These are phyloP conservation scores for Leccinum solheimii DNA, from an alignment of 1,284 basidiomycete species.

Conservation along the genomic window DNA sequence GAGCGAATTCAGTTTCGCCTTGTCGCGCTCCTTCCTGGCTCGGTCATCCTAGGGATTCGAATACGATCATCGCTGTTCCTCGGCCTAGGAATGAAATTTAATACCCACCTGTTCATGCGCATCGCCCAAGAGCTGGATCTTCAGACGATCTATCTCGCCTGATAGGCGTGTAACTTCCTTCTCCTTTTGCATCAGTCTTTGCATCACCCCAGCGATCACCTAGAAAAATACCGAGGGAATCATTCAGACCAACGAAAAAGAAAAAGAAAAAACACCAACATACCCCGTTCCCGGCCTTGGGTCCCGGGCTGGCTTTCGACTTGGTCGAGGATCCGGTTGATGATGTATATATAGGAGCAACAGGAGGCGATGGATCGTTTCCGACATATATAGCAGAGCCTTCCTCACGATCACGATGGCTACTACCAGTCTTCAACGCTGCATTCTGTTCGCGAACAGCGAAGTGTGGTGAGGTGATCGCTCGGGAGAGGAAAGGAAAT, in stretches of 20 bases:
- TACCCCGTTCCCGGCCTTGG: conserved; percentile 56
- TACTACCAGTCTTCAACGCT: conserved; percentile 51
- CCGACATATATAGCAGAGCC: conserved; percentile 21
- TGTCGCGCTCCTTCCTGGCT: conserved; percentile 74
- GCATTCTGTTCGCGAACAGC: conserved; percentile 33
- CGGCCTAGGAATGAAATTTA: background rate
- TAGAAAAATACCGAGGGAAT: conserved; percentile 30
- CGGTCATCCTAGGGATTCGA: conserved; percentile 62
- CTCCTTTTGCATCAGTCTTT: conserved; percentile 81
- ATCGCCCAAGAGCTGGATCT: conserved; percentile 56
- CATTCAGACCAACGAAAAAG: background rate
- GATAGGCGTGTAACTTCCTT: conserved; percentile 78
- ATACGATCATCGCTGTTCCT: background rate
- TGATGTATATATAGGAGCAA: background rate
- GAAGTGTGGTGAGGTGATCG: background rate
- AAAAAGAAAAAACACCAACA: conserved; percentile 1
- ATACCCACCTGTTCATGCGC: conserved; percentile 55
- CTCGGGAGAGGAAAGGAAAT: background rate
- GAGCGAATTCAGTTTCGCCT: conserved; percentile 70
- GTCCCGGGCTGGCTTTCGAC: conserved; percentile 40
- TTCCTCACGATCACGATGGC: conserved; percentile 47
- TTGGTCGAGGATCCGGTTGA: conserved; percentile 37
- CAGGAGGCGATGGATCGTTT: background rate
- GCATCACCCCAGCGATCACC: conserved; percentile 77
- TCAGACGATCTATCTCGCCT: conserved; percentile 67